These are phyloP conservation scores for Penicillium sp. DNA, from an alignment of 2,329 filamentous ascomycete genomes.

Conservation along the genomic window DNA sequence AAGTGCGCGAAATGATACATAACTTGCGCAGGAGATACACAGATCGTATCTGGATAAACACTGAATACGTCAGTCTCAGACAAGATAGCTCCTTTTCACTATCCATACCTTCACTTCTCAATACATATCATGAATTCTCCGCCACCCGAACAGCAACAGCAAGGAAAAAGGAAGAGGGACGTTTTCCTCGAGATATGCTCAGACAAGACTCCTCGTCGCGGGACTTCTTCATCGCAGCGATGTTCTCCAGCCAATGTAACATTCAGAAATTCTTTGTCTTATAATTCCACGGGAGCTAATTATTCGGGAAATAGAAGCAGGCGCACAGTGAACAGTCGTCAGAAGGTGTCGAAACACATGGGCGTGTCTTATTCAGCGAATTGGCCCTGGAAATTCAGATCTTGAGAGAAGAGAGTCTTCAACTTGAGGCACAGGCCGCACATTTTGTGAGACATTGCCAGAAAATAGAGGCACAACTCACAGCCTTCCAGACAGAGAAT, in stretches of 20 bases:
- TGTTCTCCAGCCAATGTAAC: slow-evolving; percentile 1
- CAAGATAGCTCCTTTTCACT: no score
- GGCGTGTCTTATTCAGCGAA: background rate
- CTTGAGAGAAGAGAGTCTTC: background rate
- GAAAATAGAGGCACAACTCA: background rate
- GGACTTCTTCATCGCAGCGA: background rate
- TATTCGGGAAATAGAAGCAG: background rate
- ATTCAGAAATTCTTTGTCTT: background rate
- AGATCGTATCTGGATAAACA: background rate
- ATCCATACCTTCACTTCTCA: background rate
- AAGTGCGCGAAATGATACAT: background rate
- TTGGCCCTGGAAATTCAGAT: slow-evolving; percentile 1
- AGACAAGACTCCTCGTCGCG: background rate
- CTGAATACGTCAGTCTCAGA: no score
- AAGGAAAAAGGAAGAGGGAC: background rate
- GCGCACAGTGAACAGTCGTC: background rate
- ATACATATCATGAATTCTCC: background rate
- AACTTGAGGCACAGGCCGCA: background rate
- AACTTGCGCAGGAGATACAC: background rate
- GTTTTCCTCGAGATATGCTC: background rate
- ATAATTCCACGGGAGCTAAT: background rate
- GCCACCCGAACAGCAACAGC: background rate
- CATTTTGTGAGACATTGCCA: background rate
- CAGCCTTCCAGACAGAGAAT: background rate
- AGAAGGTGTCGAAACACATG: background rate